Evolutionary conservation across 768 basidiomycete species (phyloP).

Genomic region (Tricholoma furcatifolium): DNA sequence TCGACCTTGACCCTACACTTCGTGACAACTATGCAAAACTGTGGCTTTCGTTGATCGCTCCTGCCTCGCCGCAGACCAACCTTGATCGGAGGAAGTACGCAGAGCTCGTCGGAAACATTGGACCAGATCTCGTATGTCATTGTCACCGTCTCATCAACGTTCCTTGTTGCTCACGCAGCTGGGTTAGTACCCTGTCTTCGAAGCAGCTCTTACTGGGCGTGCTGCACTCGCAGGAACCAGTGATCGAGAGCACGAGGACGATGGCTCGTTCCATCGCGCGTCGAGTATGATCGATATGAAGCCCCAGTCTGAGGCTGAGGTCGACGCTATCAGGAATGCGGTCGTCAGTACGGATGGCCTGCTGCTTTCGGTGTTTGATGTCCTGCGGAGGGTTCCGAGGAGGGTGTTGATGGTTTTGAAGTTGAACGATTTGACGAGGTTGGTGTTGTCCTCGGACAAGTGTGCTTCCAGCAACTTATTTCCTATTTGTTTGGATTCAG

Average conservation of each 20-base stretch:
- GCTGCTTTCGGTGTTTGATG: slow-evolving; percentile 81
- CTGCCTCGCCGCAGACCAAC: slow-evolving; percentile 61
- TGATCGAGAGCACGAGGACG: slow-evolving; percentile 38
- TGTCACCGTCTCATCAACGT: slow-evolving; percentile 2
- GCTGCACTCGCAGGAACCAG: slow-evolving; percentile 68
- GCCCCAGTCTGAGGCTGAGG: slow-evolving; percentile 73
- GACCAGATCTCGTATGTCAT: slow-evolving; percentile 72
- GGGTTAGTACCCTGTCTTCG: slow-evolving; percentile 87
- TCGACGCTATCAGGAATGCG: slow-evolving; percentile 78
- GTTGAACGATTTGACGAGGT: slow-evolving; percentile 84
- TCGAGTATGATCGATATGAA: slow-evolving; percentile 75
- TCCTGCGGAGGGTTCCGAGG: slow-evolving; percentile 83
- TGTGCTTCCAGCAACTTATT: slow-evolving; percentile 6
- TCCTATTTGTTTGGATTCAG: too few species aligned
- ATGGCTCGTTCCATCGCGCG: slow-evolving; percentile 53
- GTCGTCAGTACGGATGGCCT: slow-evolving; percentile 83
- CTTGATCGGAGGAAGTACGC: slow-evolving; percentile 84
- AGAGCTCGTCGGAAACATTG: slow-evolving; percentile 86
- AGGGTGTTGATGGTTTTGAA: slow-evolving; percentile 83
- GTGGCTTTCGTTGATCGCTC: slow-evolving; percentile 86
- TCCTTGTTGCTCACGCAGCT: background rate
- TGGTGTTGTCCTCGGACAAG: background rate
- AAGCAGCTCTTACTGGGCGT: slow-evolving; percentile 91
- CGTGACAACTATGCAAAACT: slow-evolving; percentile 84
- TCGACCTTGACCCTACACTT: slow-evolving; percentile 79